Evolutionary conservation across 2,329 filamentous ascomycete species (phyloP).

Genomic region (Trichoderma brevicompactum): DNA sequence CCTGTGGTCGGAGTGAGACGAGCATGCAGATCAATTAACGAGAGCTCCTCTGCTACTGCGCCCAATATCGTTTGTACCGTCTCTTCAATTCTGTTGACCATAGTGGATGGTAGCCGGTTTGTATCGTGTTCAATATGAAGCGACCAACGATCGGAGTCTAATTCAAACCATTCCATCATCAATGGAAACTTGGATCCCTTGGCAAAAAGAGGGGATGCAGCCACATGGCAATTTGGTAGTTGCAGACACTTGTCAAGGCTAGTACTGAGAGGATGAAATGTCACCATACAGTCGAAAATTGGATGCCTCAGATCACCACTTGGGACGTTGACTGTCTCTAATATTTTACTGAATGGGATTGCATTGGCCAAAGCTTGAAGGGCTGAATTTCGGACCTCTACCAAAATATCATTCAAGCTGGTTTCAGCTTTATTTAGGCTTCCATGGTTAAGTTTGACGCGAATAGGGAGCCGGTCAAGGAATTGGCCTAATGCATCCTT

Average conservation of each 20-base stretch:
- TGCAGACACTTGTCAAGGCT: constrained; percentile 24
- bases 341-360: constrained; percentile 19
- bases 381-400: constrained; percentile 1
- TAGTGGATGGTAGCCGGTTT: not conserved
- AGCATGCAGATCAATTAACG: not conserved
- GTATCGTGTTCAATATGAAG: constrained; percentile 27
- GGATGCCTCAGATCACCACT: constrained; percentile 19
- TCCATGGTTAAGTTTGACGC: not conserved
- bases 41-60: not conserved
- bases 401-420: not conserved
- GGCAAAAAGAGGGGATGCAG: constrained; percentile 13
- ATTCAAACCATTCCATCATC: constrained; percentile 28
- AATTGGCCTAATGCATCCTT: constrained; percentile 4
- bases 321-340: constrained; percentile 7
- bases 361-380: constrained; percentile 8
- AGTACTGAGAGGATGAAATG: constrained; percentile 18
- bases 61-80: not conserved
- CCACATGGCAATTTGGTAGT: constrained; percentile 1
- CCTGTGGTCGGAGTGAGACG: not conserved
- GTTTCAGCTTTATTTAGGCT: not conserved
- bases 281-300: constrained; percentile 27
- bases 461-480: constrained; percentile 2
- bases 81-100: constrained; percentile 7
- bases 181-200: constrained; percentile 26
- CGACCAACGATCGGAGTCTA: constrained; percentile 11